Evolutionary conservation across 345 rosid genomes (phyloP).

Genomic region (Corymbia maculata): DNA sequence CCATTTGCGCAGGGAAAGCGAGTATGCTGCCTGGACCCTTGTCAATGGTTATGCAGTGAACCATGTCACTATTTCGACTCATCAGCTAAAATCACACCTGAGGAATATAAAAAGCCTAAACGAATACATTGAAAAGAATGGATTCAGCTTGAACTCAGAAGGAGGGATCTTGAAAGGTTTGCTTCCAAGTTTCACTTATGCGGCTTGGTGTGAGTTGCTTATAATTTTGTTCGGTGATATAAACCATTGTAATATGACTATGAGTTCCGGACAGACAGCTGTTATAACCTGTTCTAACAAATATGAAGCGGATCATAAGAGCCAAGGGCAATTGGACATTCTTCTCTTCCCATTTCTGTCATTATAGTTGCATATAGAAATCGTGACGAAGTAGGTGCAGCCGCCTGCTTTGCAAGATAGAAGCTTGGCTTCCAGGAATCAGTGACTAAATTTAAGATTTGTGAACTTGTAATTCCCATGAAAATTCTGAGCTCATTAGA

Average conservation of each 20-base stretch:
- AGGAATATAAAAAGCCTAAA: constrained; percentile 43
- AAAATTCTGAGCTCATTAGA: not conserved
- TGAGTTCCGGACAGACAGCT: not conserved
- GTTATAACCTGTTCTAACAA: not conserved
- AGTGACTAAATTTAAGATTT: not conserved
- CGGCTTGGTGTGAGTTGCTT: not conserved
- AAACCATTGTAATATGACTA: not conserved
- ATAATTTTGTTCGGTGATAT: not conserved
- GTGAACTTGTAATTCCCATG: not conserved
- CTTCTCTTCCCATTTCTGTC: not conserved
- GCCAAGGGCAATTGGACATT: not conserved
- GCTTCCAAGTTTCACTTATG: not conserved
- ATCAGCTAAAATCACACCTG: constrained; percentile 58
- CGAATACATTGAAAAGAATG: constrained; percentile 47
- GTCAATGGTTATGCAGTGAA: constrained; percentile 85
- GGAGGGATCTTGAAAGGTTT: constrained; percentile 87
- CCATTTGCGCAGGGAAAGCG: constrained; percentile 59
- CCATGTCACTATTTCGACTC: constrained; percentile 79
- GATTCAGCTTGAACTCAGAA: constrained; percentile 70
- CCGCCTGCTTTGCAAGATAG: not conserved
- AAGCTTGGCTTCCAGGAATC: not conserved
- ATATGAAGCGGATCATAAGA: not conserved
- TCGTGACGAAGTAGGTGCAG: not conserved
- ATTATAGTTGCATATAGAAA: not conserved
- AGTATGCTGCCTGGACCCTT: constrained; percentile 92